phyloP scores from a whole-genome alignment of 495 filamentous ascomycete species.

The Diplogelasinospora grovesii region DNA sequence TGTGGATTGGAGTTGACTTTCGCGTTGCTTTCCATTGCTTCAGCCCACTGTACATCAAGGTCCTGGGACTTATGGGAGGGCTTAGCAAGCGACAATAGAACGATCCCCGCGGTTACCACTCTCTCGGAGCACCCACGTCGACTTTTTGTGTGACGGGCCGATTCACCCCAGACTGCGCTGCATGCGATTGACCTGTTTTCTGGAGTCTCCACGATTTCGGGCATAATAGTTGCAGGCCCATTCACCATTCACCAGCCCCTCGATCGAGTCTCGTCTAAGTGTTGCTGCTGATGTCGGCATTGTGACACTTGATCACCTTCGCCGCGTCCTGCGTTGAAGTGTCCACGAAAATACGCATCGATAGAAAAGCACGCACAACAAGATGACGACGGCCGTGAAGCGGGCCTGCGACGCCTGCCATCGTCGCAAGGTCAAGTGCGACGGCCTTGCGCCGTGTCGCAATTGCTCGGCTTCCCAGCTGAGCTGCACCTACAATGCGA shows the following conservation, averaged over 20 bases:
- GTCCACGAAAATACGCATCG: conserved; percentile 1
- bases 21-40: too few relatives aligned
- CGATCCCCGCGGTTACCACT: conserved; percentile 9
- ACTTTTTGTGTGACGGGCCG: conserved; percentile 24
- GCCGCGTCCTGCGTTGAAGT: conserved; percentile 16
- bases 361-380: conserved; percentile 3
- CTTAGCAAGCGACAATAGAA: neutral
- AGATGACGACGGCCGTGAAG: conserved; percentile 53
- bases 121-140: conserved; percentile 12
- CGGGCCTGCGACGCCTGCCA: conserved; percentile 78
- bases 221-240: conserved; percentile 14
- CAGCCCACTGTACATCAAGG: too few relatives aligned
- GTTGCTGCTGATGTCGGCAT: conserved; percentile 20
- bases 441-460: conserved; percentile 62
- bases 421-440: conserved; percentile 75
- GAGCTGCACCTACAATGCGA: conserved; percentile 72
- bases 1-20: too few relatives aligned
- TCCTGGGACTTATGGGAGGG: too few relatives aligned
- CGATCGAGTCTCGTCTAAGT: conserved; percentile 14
- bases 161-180: conserved; percentile 27
- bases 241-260: conserved; percentile 2
- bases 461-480: conserved; percentile 64
- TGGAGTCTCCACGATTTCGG: conserved; percentile 29
- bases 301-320: conserved; percentile 16
- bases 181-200: conserved; percentile 21